Percentiles rank a stretch among this genome's conserved stretches.
Conservation (phyloP, 1,284 basidiomycete species). For the Apiotrichum siamense region DNA sequence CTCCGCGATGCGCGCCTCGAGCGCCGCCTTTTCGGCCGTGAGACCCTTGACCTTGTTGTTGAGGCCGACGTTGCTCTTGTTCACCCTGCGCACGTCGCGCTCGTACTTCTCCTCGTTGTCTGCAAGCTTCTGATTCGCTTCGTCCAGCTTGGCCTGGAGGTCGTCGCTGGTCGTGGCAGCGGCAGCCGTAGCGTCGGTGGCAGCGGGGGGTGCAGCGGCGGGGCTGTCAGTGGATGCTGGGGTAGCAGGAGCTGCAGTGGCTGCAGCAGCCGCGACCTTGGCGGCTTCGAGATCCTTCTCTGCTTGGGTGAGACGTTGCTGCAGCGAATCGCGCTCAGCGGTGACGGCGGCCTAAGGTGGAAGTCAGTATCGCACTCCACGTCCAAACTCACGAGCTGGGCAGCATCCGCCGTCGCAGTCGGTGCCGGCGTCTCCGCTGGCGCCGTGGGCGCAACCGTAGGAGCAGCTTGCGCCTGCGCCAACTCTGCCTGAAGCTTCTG, state of each 20-base stretch:
- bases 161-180: constrained; percentile 6
- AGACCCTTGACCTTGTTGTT: constrained; percentile 17
- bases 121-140: constrained; percentile 16
- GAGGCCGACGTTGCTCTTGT: constrained; percentile 27
- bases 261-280: constrained; percentile 18
- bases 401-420: not conserved
- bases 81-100: constrained; percentile 34
- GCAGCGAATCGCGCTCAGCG: constrained; percentile 30
- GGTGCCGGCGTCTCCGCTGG: not conserved
- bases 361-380: constrained; percentile 6
- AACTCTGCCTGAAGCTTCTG: constrained; percentile 33
- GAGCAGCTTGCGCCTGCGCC: constrained; percentile 13
- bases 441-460: not conserved
- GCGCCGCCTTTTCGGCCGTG: constrained; percentile 10
- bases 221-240: constrained; percentile 4
- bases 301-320: constrained; percentile 28
- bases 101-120: constrained; percentile 27
- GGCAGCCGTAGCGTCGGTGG: constrained; percentile 1
- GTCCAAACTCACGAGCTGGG: not conserved
- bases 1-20: constrained; percentile 19
- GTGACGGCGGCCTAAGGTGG: constrained; percentile 17
- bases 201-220: constrained; percentile 3
- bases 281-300: constrained; percentile 37
- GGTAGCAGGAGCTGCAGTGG: not conserved
- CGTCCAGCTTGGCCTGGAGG: constrained; percentile 19